phyloP scores from a whole-genome alignment of 306 rosid genomes.

The Malus sylvestris region DNA sequence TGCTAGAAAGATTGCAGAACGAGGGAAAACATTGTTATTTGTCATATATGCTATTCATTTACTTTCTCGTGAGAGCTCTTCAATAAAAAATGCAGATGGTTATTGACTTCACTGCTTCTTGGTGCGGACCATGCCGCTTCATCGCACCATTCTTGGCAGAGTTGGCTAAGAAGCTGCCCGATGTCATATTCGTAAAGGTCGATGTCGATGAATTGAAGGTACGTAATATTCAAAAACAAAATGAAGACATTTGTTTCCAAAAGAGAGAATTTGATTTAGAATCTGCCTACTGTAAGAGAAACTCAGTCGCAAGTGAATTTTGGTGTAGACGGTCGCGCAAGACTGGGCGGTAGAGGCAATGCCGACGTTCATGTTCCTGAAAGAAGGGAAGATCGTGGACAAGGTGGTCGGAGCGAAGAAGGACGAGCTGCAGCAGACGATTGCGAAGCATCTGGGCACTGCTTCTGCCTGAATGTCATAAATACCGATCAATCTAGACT shows the following conservation, averaged over 20 bases:
- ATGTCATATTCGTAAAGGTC: slow-evolving; percentile 62
- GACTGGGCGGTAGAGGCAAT: slow-evolving; percentile 98
- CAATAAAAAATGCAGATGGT: slow-evolving; percentile 42
- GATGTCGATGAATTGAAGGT: slow-evolving; percentile 94
- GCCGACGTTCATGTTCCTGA: slow-evolving; percentile 88
- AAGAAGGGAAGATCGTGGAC: slow-evolving; percentile 71
- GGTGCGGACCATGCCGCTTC: slow-evolving; percentile 98
- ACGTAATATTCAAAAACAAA: slow-evolving; percentile 31
- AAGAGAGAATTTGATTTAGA: neutral
- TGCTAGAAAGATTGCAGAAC: too few species aligned
- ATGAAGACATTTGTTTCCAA: neutral
- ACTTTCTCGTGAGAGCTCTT: neutral
- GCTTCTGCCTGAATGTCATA: slow-evolving; percentile 31
- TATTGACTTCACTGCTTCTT: slow-evolving; percentile 88
- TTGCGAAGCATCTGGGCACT: slow-evolving; percentile 44
- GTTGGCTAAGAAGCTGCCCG: slow-evolving; percentile 55
- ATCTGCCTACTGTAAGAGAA: neutral
- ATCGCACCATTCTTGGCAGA: slow-evolving; percentile 70
- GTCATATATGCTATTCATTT: too few species aligned
- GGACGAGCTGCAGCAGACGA: slow-evolving; percentile 63
- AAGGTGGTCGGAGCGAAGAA: slow-evolving; percentile 87
- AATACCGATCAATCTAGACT: neutral
- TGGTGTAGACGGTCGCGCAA: slow-evolving; percentile 58
- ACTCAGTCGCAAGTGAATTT: neutral
- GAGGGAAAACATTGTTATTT: too few species aligned